These are phyloP conservation scores for Saccharomycopsis olivae DNA, from an alignment of 805 yeast species.

Conservation along the genomic window DNA sequence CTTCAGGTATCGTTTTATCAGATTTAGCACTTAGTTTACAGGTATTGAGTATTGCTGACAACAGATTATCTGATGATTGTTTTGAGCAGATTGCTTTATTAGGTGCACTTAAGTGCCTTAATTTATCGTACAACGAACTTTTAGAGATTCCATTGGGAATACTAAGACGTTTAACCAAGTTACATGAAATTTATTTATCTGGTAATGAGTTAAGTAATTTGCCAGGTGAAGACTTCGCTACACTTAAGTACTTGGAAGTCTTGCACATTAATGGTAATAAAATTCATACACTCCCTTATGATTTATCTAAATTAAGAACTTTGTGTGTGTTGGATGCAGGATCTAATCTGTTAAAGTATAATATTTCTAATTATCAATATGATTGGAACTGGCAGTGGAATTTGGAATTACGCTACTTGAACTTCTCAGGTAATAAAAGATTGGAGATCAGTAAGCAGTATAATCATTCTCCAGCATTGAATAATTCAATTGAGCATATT, in stretches of 20 bases:
- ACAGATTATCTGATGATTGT: constrained; percentile 68
- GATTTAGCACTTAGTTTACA: constrained; percentile 39
- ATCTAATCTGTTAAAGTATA: constrained; percentile 80
- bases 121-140: constrained; percentile 76
- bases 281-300: constrained; percentile 81
- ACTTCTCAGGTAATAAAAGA: constrained; percentile 86
- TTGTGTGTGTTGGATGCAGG: constrained; percentile 80
- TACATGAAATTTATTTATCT: constrained; percentile 62
- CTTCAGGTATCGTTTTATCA: background rate
- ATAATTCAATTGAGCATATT: constrained; percentile 22
- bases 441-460: constrained; percentile 50
- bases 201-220: constrained; percentile 74
- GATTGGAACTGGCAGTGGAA: constrained; percentile 98
- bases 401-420: constrained; percentile 61
- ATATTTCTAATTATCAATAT: constrained; percentile 86
- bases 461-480: constrained; percentile 25
- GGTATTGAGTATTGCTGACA: constrained; percentile 65
- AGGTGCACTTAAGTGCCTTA: constrained; percentile 47
- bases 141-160: constrained; percentile 76
- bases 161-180: constrained; percentile 39
- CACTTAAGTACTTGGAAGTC: constrained; percentile 45
- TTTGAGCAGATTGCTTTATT: constrained; percentile 58
- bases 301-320: constrained; percentile 54
- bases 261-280: constrained; percentile 75
- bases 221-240: constrained; percentile 75